These are phyloP conservation scores for Colletotrichum sp. DNA, from an alignment of 2,329 filamentous ascomycete genomes.

Conservation along the genomic window DNA sequence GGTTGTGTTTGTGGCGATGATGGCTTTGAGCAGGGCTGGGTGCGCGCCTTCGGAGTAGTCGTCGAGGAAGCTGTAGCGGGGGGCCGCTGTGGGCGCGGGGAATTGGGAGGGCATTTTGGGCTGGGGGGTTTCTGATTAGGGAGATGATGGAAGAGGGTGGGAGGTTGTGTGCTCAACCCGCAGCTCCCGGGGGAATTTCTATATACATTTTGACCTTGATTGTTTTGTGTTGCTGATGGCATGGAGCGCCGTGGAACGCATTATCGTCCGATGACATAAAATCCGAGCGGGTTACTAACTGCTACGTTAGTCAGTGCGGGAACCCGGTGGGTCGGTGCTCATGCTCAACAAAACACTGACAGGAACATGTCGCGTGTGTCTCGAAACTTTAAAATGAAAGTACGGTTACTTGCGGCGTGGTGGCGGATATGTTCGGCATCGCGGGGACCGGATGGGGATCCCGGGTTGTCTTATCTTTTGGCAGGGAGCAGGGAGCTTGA, in stretches of 20 bases:
- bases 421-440: background rate
- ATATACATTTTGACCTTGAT: background rate
- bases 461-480: background rate
- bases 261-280: background rate
- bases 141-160: background rate
- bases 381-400: background rate
- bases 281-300: constrained; percentile 13
- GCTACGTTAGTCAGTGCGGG: constrained; percentile 18
- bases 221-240: background rate
- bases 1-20: constrained; percentile 46
- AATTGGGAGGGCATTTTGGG: constrained; percentile 7
- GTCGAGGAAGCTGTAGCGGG: constrained; percentile 51
- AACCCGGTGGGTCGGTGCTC: constrained; percentile 8
- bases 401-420: constrained; percentile 1
- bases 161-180: background rate
- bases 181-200: background rate
- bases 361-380: background rate
- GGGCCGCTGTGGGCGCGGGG: background rate
- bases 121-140: fast-evolving
- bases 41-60: constrained; percentile 59
- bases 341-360: constrained; percentile 4
- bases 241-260: background rate
- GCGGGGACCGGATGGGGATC: background rate
- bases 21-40: constrained; percentile 50
- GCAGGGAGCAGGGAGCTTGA: background rate